Evolutionary conservation across 2,329 filamentous ascomycete species (phyloP), one percentile per base, ranked within the genome.

Genomic region (Lachnellula subtilissima): DNA sequence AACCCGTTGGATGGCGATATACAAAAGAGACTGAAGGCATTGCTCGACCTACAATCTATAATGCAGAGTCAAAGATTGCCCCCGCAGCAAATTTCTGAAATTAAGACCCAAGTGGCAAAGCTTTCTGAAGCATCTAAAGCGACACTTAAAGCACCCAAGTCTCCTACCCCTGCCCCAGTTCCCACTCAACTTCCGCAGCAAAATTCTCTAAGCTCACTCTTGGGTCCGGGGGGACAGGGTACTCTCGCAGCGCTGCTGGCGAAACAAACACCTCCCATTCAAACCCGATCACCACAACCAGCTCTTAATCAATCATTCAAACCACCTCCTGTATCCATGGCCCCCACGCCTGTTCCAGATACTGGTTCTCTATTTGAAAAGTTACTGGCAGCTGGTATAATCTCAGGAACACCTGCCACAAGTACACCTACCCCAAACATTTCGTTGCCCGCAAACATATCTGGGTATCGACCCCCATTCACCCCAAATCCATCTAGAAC

Each of bases 71-170:
- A 91, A 72, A 85, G 86, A 69, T 79, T 96, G 70, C 87, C 87
- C 57, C 84, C 85, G 66, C 86, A 92, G 68, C 89, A 96, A 75
- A 81, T 96, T 70, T 85, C 88, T 73, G 83, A 88, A 71, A 88
- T 96, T 73, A 89, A 87, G 73, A 86, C 87, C 71, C 90, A 94
- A 81, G 86, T 97, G 73, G 85, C 87, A 72, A 84, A 86, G 72
- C 81, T 96, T 72, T 67, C 68, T 60, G 62, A 68, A 54, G 64
- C 68, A 54, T 58, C 68, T 56, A 65, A 70, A 52, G 63, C 70
- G 48, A 61, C 67, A 32, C 65, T 69, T 58, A 64, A 67, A 40
- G 62, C 71, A 66, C 62, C 55, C 48, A 57, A 53, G 46, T 64
- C 58, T 56, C 54, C 60, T 53, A 65, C 63, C 56, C 65, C 64